These are phyloP conservation scores for Coemansia interrupta DNA, from an alignment of 192 early-diverging fungal species.

Conservation along the genomic window DNA sequence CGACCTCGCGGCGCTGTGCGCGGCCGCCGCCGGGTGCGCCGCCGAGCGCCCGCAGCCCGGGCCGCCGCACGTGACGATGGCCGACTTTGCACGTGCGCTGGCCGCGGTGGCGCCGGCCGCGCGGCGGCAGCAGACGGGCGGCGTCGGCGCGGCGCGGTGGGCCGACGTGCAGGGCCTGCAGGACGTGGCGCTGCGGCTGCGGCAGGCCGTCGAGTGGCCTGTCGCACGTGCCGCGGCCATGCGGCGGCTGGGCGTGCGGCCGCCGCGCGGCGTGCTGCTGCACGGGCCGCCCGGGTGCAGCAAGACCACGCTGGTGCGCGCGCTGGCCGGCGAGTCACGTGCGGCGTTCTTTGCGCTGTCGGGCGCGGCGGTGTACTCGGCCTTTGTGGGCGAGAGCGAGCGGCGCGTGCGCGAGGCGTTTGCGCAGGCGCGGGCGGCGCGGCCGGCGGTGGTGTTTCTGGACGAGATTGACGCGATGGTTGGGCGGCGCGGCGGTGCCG, in stretches of 20 bases:
- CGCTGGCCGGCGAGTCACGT: conserved; percentile 77
- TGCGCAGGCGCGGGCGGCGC: conserved; percentile 69
- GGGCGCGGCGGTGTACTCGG: conserved; percentile 34
- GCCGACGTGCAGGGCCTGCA: conserved; percentile 85
- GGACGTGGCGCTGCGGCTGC: conserved; percentile 71
- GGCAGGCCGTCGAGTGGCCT: conserved; percentile 90
- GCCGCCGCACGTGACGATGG: conserved; percentile 37
- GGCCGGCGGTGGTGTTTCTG: conserved; percentile 89
- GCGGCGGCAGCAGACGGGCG: conserved; percentile 63
- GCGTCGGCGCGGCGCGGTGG: conserved; percentile 66
- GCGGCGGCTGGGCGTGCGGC: conserved; percentile 69
- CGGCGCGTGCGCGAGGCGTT: conserved; percentile 67
- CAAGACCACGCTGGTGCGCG: conserved; percentile 91
- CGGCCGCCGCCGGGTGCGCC: conserved; percentile 67
- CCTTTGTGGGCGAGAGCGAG: conserved; percentile 40
- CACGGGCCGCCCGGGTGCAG: conserved; percentile 98
- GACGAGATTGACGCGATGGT: conserved; percentile 98
- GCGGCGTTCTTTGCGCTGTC: conserved; percentile 66
- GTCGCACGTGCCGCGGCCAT: conserved; percentile 66
- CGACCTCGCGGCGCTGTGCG: conserved; percentile 79
- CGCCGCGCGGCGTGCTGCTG: conserved; percentile 84
- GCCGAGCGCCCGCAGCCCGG: conserved; percentile 2
- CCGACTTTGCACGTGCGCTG: conserved; percentile 67
- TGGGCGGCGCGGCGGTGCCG: conserved; percentile 62
- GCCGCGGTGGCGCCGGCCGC: conserved; percentile 65